Evolutionary conservation across 2,329 filamentous ascomycete species (phyloP), one percentile per base, ranked within the genome.

Genomic region (Talaromyces sp.): DNA sequence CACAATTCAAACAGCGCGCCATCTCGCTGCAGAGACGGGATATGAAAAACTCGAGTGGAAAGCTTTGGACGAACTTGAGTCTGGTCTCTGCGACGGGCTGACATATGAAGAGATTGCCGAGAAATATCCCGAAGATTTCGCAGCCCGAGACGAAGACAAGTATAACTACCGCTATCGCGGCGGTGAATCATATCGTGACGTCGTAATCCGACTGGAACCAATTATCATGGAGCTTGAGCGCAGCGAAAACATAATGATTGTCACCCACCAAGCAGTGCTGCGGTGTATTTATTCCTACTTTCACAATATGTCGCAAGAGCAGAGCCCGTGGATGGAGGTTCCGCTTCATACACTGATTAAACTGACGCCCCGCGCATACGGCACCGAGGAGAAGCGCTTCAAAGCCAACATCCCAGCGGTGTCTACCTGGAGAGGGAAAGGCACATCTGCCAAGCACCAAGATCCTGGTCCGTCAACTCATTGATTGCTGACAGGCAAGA

Each of bases 181-280:
- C 65, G 95, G 95, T 59, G 95, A 99, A 79, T 96, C 91, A 64
- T 91, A 99, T 76, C 91, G 93, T 60, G 95, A 99, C 71, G 93
- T 99, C 1, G 95, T 99, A 47, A 98, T 97, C 70, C 92, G 95
- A 0, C 87, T 99, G 0, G 95, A 99, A 73, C 95, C 95, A 64
- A 99, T 99, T 77, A 99, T 99, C 78, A 99, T 99, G 95, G 95
- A 99, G 75, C 83, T 99, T 58, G 95, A 99, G 77, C 87, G 95
- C 65, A 92, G 89, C 68, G 95, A 98, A 76, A 96, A 99, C 72
- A 96, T 99, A 67, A 86, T 99, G 63, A 98, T 99, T 68, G 92
- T 99, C 64, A 98, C 95, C 3, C 95, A 99, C 75, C 95, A 99
- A 78, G 95, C 95, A 15, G 93, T 99, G 36, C 82, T 99, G 65